A percentile compares a stretch with the other conserved stretches of the same genome.
Evolutionary conservation across 2,329 filamentous ascomycete genomes (phyloP).

Genomic region (Coleophoma crateriformis): DNA sequence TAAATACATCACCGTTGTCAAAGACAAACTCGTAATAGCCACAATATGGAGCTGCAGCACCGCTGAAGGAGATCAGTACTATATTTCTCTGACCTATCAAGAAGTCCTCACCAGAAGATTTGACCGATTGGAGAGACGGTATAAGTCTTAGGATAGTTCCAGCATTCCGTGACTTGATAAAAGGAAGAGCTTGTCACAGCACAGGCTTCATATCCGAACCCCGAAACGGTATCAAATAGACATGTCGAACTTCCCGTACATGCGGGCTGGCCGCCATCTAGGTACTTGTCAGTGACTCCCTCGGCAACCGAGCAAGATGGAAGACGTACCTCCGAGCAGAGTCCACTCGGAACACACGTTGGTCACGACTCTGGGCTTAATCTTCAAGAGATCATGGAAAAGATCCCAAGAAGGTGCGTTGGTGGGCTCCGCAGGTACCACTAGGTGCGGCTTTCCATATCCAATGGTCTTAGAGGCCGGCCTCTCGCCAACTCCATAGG

Average conservation of each 20-base stretch:
- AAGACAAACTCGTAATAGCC: slow-evolving; percentile 1
- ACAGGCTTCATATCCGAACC: slow-evolving; percentile 1
- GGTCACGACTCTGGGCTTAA: neutral
- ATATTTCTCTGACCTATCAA: neutral
- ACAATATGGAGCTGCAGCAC: neutral
- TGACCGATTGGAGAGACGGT: neutral
- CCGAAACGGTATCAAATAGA: neutral
- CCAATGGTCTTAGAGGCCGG: neutral
- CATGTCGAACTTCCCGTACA: neutral
- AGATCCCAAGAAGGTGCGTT: slow-evolving; percentile 2
- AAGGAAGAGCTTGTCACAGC: neutral
- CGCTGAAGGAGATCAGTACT: neutral
- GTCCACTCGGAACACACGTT: slow-evolving; percentile 1
- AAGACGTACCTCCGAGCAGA: slow-evolving; percentile 1
- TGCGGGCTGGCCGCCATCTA: neutral
- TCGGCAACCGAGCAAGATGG: neutral
- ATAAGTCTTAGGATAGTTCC: neutral
- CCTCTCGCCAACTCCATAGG: neutral
- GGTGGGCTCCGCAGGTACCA: neutral
- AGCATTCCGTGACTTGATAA: slow-evolving; percentile 1
- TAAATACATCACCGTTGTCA: slow-evolving; percentile 1
- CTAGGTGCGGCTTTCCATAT: slow-evolving; percentile 1
- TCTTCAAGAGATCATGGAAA: neutral
- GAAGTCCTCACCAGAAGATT: neutral
- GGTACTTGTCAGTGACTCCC: neutral